These are phyloP conservation scores for Niveomyces coronatus DNA, from an alignment of 2,329 filamentous ascomycete genomes.

Conservation along the genomic window DNA sequence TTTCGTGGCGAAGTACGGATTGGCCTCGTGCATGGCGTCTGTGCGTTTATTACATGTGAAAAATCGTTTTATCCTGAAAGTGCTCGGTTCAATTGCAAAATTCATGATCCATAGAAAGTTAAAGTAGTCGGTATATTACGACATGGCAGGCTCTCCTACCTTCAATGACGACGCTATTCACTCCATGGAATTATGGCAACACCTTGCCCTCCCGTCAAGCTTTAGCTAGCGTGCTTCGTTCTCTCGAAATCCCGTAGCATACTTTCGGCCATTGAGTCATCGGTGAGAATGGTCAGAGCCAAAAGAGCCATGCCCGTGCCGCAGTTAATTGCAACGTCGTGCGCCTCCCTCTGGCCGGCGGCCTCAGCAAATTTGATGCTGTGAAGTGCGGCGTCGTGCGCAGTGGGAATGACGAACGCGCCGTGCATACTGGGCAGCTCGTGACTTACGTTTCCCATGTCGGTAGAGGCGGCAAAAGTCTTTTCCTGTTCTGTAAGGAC, in stretches of 20 bases:
- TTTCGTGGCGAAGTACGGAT: no score
- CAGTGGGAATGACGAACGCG: slow-evolving; percentile 29
- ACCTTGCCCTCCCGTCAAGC: no score
- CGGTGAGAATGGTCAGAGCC: slow-evolving; percentile 14
- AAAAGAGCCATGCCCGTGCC: slow-evolving; percentile 27
- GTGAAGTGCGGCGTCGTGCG: slow-evolving; percentile 22
- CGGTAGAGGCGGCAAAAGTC: slow-evolving; percentile 26
- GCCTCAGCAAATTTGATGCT: slow-evolving; percentile 29
- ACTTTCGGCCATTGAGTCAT: slow-evolving; percentile 4
- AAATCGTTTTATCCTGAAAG: no score
- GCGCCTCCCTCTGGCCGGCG: slow-evolving; percentile 24
- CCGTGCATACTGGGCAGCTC: slow-evolving; percentile 32
- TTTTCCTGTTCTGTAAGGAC: slow-evolving; percentile 24
- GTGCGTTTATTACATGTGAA: no score
- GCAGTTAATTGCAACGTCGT: slow-evolving; percentile 26
- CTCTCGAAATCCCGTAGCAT: slow-evolving; percentile 5
- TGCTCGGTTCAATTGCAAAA: no score
- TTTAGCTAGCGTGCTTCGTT: no score
- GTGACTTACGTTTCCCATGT: slow-evolving; percentile 37
- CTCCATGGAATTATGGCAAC: no score
- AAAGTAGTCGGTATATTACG: no score
- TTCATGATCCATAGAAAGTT: no score
- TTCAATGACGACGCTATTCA: no score
- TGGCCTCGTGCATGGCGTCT: no score
- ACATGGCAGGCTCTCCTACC: no score